Evolutionary conservation across 2,329 filamentous ascomycete genomes (phyloP).

Genomic region (Cladorrhinum sp.): DNA sequence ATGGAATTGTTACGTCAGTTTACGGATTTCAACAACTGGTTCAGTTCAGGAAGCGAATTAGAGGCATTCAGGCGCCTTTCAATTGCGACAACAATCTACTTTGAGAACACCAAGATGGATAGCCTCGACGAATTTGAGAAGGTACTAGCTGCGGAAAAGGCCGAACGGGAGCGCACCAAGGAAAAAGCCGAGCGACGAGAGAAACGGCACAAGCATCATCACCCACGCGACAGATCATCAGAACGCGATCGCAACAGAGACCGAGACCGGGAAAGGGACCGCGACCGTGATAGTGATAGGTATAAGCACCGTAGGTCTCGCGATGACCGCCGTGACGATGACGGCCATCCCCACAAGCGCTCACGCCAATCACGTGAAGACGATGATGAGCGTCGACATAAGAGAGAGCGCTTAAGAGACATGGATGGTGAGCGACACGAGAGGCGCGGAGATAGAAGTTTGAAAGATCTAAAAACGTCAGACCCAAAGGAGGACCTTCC

Average conservation of each 20-base stretch:
- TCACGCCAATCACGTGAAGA: conserved; percentile 54
- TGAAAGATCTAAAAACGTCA: conserved; percentile 40
- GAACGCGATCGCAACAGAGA: conserved; percentile 19
- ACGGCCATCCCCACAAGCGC: conserved; percentile 62
- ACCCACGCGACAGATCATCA: conserved; percentile 31
- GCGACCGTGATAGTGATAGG: conserved; percentile 30
- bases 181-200: conserved; percentile 30
- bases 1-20: background rate
- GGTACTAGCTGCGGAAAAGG: conserved; percentile 37
- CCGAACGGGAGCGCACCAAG: conserved; percentile 30
- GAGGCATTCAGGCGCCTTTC: too few relatives aligned
- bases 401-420: conserved; percentile 31
- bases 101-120: conserved; percentile 19
- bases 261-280: conserved; percentile 30
- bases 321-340: conserved; percentile 43
- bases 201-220: conserved; percentile 30
- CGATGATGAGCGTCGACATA: conserved; percentile 32
- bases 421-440: conserved; percentile 25
- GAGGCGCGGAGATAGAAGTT: conserved; percentile 33
- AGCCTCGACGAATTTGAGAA: conserved; percentile 38
- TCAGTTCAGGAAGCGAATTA: background rate
- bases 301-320: conserved; percentile 36
- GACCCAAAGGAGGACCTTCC: conserved; percentile 52
- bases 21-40: background rate
- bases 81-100: background rate